Evolutionary conservation across 495 filamentous ascomycete species (phyloP), one percentile per base, ranked within the genome.

Genomic region (Hypoxylon intermedium): DNA sequence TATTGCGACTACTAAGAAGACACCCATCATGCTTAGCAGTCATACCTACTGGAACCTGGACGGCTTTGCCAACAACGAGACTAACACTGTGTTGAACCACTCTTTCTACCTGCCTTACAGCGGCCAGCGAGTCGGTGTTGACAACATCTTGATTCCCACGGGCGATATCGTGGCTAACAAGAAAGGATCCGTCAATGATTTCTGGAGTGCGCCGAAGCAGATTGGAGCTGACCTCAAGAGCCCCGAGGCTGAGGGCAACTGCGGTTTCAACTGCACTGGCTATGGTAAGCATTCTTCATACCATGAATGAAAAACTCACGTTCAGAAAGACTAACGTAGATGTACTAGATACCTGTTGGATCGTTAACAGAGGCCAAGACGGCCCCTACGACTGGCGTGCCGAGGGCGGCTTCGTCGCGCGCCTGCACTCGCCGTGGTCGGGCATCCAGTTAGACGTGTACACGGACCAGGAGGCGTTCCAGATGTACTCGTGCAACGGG

Each of bases 1-100:
- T 20, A 63, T 83, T 30, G 70, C 81, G 2, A 85, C 79, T 0
- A 82, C 79, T 3, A 82, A 82, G 67, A 81, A 79, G 59, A 88
- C 86, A 20, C 85, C 86, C 26, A 87, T 89, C 60, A 88, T 89
- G 86, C 74, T 89, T 30, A 81, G 72, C 57, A 83, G 78, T 43
- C 82, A 85, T 61, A 84, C 89, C 43, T 96, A 95, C 77, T 96
- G 90, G 90, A 94, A 95, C 73, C 77, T 96, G 50, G 90, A 93
- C 69, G 91, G 85, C 7, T 96, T 92, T 71, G 74, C 78, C 54
- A 83, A 84, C 68, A 76, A 78, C 23, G 76, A 87, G 67, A 86
- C 87, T 2, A 68, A 80, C 12, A 81, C 77, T 5, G 79, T 85
- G 19, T 77, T 95, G n/a, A 87, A 92, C 64, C 84, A 94, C 72